A percentile compares a stretch with the other conserved stretches of the same genome.
Evolutionary conservation across 176 grass and related monocot species (phyloP).

Genomic region (Oryza glaberrima): DNA sequence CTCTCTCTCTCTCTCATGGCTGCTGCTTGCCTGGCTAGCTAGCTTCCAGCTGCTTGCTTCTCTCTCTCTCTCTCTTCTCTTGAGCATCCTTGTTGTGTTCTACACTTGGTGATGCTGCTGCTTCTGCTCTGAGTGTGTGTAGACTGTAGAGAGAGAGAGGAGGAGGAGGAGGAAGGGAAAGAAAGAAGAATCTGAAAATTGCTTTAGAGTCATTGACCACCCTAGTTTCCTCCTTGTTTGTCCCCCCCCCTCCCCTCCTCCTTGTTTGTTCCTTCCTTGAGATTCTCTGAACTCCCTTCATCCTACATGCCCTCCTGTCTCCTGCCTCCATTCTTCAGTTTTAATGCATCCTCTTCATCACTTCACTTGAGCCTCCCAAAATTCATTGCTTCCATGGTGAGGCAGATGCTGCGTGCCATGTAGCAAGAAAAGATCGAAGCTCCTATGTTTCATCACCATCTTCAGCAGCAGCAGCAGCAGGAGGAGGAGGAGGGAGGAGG

Average conservation of each 20-base stretch:
- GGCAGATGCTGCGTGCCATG: background rate
- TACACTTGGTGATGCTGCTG: slow-evolving; percentile 14
- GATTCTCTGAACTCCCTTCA: slow-evolving; percentile 33
- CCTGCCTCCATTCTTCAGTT: slow-evolving; percentile 41
- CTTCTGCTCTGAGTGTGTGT: slow-evolving; percentile 14
- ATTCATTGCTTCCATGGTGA: slow-evolving; percentile 28
- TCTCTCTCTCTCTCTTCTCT: background rate
- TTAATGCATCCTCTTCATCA: slow-evolving; percentile 4
- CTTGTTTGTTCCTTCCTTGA: slow-evolving; percentile 44
- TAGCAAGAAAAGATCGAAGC: slow-evolving; percentile 25
- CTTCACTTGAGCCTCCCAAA: background rate
- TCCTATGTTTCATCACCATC: slow-evolving; percentile 40
- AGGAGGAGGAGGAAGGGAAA: background rate
- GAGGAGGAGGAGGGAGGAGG: background rate
- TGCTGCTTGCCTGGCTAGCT: background rate
- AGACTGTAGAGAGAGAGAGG: background rate
- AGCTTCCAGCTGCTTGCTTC: slow-evolving; percentile 7
- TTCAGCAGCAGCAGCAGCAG: slow-evolving; percentile 26
- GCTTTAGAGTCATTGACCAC: slow-evolving; percentile 57
- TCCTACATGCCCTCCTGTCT: slow-evolving; percentile 15
- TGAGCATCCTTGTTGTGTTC: slow-evolving; percentile 18
- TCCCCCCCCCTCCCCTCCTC: slow-evolving; percentile 43
- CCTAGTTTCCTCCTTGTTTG: slow-evolving; percentile 39
- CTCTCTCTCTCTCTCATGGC: slow-evolving; percentile 41
- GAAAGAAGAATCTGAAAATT: slow-evolving; percentile 42